Base-by-base conservation (phyloP, 495 filamentous ascomycete genomes). In the Penicillium ucsense region DNA sequence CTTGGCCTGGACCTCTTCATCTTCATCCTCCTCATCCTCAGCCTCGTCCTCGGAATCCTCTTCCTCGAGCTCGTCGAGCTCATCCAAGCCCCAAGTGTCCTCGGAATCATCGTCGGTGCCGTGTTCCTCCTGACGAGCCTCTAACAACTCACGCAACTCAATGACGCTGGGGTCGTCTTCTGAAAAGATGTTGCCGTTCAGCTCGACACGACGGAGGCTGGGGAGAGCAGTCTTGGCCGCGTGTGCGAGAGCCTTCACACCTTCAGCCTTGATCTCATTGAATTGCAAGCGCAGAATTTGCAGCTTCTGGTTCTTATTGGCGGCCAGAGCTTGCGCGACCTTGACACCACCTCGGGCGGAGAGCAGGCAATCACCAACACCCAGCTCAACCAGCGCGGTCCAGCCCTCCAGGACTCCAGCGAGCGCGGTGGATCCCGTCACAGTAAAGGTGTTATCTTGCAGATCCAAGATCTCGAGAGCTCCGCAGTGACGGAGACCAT, bases 361-460 rank as follows among this genome's bases (percentile, higher is more conserved):
- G 37, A 97, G 73, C 38, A 96, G 73, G 46, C 86, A 94, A 63
- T 98, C 92, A 27, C 88, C 86, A 34, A 97, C 81, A 41, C 88
- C 91, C 27, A 98, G 72, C 65, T 96, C 94, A 52, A 74, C 65
- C 39, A 97, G 73, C 39, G 82, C 74, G 8, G 71, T 67, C 92
- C 92, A 98, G 42, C 76, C 72, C 0, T 76, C 71, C 30, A 89
- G 72, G 10, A 88, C 88, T 49, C 76, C 76, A 3, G 85, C 81
- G 37, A 98, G 72, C 31, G 89, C 89, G 55, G 70, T 80, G 4
- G 89, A 88, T 6, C 90, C 92, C 47, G 75, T 69, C 33, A 81
- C 53, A 6, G 94, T 97, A 60, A 97, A 97, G 8, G 92, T 96
- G 66, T 98, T 98, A 62, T 98, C 92, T 68, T 98, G 90, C 54